These are phyloP conservation scores for Edaphochlamys debaryana DNA, from an alignment of 139 green algal species.

Conservation along the genomic window DNA sequence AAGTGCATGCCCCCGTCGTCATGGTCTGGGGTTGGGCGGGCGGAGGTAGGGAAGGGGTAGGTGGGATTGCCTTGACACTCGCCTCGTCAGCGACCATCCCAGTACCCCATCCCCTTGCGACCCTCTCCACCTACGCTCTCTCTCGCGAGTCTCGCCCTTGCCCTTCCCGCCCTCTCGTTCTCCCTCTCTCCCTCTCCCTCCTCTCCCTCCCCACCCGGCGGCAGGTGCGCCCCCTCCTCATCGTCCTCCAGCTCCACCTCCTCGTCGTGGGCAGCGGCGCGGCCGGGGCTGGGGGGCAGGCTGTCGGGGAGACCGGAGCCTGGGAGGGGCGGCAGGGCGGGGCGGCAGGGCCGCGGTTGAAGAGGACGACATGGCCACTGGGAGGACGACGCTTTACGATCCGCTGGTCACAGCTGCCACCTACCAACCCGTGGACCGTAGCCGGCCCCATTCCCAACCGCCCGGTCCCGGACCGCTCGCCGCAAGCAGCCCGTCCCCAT, in stretches of 20 bases:
- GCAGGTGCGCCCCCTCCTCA: background rate
- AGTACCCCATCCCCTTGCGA: no score
- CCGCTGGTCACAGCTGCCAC: no score
- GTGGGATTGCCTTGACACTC: background rate
- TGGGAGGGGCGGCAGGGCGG: background rate
- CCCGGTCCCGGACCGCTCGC: no score
- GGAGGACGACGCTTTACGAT: background rate
- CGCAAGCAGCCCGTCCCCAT: no score
- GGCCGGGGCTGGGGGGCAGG: conserved; percentile 35
- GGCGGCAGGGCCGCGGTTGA: background rate
- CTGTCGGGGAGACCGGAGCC: background rate
- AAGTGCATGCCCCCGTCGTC: conserved; percentile 12
- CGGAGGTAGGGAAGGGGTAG: background rate
- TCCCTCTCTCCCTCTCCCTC: no score
- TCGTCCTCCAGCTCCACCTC: conserved; percentile 41
- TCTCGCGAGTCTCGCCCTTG: no score
- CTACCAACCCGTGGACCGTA: no score
- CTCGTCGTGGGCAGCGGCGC: conserved; percentile 19
- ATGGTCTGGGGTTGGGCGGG: background rate
- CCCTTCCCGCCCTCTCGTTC: no score
- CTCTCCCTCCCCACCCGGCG: background rate
- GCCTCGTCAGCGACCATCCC: no score
- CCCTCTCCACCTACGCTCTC: no score
- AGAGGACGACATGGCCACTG: no score
- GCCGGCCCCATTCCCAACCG: no score